Conservation (phyloP, 768 basidiomycete species). For the Lactarius hengduanensis region DNA sequence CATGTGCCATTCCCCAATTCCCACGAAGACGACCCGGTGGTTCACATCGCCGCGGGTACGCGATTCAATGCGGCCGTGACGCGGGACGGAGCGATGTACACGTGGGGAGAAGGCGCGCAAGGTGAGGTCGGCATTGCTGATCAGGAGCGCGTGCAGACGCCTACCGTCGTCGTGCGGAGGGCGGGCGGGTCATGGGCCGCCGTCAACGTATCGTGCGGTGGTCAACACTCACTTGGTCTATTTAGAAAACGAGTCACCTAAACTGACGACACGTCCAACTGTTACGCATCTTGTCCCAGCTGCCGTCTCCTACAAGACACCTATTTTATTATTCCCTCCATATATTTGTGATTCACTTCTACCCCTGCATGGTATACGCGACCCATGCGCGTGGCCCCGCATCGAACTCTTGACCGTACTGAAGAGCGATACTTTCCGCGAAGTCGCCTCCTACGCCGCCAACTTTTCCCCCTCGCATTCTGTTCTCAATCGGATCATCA, state of each 20-base stretch:
- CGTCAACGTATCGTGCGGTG: constrained; percentile 66
- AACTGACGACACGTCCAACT: constrained; percentile 1
- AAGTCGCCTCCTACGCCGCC: neutral
- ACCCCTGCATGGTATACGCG: constrained; percentile 3
- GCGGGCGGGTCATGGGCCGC: constrained; percentile 73
- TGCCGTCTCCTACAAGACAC: constrained; percentile 6
- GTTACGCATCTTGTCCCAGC: neutral
- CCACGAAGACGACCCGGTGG: constrained; percentile 54
- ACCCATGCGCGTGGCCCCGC: constrained; percentile 1
- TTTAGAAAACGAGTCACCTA: constrained; percentile 27
- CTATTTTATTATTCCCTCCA: constrained; percentile 24
- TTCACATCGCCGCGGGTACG: constrained; percentile 63
- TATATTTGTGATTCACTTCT: constrained; percentile 14
- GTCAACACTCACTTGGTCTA: constrained; percentile 66
- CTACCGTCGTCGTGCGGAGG: constrained; percentile 64
- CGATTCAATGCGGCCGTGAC: constrained; percentile 76
- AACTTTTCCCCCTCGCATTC: neutral
- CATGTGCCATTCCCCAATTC: constrained; percentile 61
- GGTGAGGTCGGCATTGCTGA: constrained; percentile 63
- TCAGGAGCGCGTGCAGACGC: constrained; percentile 60
- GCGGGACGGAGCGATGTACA: constrained; percentile 61
- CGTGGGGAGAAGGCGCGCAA: constrained; percentile 78
- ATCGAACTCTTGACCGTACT: neutral
- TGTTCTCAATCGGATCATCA: neutral
- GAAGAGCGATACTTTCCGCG: neutral